Conservation (phyloP, 2,329 filamentous ascomycete genomes). For the Curvularia spicifera region DNA sequence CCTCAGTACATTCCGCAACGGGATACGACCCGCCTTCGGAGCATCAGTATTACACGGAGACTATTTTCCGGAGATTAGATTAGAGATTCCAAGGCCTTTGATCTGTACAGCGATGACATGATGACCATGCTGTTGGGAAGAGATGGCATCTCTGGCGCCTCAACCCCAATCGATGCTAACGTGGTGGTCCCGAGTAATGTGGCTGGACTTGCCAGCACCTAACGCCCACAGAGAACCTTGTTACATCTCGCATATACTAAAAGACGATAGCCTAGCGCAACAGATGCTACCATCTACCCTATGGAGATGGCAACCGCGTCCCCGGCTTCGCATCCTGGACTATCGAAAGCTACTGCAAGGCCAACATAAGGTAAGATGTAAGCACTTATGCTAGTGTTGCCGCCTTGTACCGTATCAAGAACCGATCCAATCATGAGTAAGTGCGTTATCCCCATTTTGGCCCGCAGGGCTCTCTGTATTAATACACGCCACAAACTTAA, state of each 20-base stretch:
- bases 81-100: neutral
- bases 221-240: constrained; percentile 2
- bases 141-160: constrained; percentile 3
- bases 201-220: constrained; percentile 5
- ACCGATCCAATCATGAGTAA: constrained; percentile 15
- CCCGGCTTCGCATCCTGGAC: constrained; percentile 4
- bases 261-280: constrained; percentile 7
- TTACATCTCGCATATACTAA: constrained; percentile 4
- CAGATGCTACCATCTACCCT: constrained; percentile 8
- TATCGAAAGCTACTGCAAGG: constrained; percentile 20
- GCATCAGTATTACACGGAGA: constrained; percentile 14
- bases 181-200: constrained; percentile 3
- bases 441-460: neutral
- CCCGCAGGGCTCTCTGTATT: constrained; percentile 10
- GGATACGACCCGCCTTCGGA: constrained; percentile 1
- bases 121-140: constrained; percentile 8
- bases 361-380: constrained; percentile 12
- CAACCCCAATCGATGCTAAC: constrained; percentile 1
- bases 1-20: constrained; percentile 11
- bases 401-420: constrained; percentile 5
- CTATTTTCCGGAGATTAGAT: constrained; percentile 2
- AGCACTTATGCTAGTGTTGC: constrained; percentile 4
- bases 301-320: constrained; percentile 8
- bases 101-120: neutral
- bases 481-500: constrained; percentile 21